Conservation (phyloP, 2,329 filamentous ascomycete genomes). For the Colletotrichum camelliae region DNA sequence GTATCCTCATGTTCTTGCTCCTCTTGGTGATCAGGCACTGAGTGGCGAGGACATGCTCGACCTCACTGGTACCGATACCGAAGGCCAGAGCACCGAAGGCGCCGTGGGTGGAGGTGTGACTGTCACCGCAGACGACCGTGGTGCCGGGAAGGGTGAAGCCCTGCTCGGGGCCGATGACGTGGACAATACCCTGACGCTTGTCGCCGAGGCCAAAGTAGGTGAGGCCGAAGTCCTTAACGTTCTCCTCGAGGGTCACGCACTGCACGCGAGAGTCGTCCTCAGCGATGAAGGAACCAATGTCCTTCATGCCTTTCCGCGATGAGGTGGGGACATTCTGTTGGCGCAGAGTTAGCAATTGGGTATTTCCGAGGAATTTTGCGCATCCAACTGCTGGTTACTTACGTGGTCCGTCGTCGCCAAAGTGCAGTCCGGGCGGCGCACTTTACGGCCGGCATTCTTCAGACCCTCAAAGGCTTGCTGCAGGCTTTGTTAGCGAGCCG, state of each 20-base stretch:
- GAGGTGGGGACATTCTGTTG: constrained; percentile 88
- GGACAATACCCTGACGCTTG: constrained; percentile 97
- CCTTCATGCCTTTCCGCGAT: constrained; percentile 90
- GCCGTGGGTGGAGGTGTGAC: constrained; percentile 96
- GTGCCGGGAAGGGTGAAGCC: constrained; percentile 97
- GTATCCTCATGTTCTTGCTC: constrained; percentile 98
- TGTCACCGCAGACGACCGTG: constrained; percentile 97
- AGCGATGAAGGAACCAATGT: constrained; percentile 91
- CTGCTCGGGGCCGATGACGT: constrained; percentile 98
- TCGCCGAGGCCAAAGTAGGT: constrained; percentile 97
- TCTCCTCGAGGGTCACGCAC: constrained; percentile 95
- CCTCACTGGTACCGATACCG: constrained; percentile 97
- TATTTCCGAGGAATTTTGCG: background rate
- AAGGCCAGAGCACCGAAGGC: constrained; percentile 95
- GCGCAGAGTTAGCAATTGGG: background rate
- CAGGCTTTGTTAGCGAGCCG: constrained; percentile 25
- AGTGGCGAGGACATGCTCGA: constrained; percentile 96
- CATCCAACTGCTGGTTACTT: constrained; percentile 43
- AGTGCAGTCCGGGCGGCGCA: constrained; percentile 95
- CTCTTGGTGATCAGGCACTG: constrained; percentile 93
- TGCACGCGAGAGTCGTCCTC: constrained; percentile 93
- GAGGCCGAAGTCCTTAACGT: constrained; percentile 94
- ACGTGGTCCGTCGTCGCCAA: constrained; percentile 96
- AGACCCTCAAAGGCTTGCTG: constrained; percentile 97
- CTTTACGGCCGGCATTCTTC: constrained; percentile 84